Base-by-base conservation (phyloP, 148 eudicot genomes). In the Beta vulgaris region DNA sequence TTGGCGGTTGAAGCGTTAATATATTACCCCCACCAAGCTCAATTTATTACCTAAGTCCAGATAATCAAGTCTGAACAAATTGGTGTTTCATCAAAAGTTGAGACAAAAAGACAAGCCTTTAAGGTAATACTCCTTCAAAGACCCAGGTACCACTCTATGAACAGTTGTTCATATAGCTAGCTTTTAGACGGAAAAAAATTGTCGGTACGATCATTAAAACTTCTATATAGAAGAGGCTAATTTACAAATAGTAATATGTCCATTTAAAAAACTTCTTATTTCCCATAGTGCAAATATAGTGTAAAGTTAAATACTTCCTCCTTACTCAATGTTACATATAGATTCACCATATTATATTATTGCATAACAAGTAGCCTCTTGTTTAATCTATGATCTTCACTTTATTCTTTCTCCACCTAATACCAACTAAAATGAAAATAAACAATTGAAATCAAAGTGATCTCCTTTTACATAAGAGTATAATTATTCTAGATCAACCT, bases 331-430 rank as follows among this genome's bases (percentile, higher is more conserved):
- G 66, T 58, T 57, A 23, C 31, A 25, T 31, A 31, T n/a, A 61
- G 6, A 57, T 35, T 26, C 29, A 60, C 42, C 36, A 67, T 67
- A 60, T 61, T 29, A 43, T 10, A n/a, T 13, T 7, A 25, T 51
- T 34, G 35, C 21, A 51, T 23, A 51, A 26, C 62, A 65, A 49
- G 42, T 54, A 53, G 54, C 65, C 51, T 61, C 36, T 31, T 21
- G 13, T 28, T 21, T 72, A 19, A 40, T 75, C 6, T 35, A 37
- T 16, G n/a, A 34, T 23, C 23, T 13, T 42, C 7, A 34, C 60
- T 49, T 63, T 69, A 75, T 80, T 79, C 71, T 54, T 53, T 40
- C 46, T 16, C 74, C 54, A 69, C 75, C 70, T 58, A 62, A 62
- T 71, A 79, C 78, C 69, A 74, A 68, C 40, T 60, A 74, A 40